A percentile compares a stretch with the other conserved stretches of the same genome.
phyloP scores from a whole-genome alignment of 2,329 filamentous ascomycete species.

The Cryphonectria japonica region DNA sequence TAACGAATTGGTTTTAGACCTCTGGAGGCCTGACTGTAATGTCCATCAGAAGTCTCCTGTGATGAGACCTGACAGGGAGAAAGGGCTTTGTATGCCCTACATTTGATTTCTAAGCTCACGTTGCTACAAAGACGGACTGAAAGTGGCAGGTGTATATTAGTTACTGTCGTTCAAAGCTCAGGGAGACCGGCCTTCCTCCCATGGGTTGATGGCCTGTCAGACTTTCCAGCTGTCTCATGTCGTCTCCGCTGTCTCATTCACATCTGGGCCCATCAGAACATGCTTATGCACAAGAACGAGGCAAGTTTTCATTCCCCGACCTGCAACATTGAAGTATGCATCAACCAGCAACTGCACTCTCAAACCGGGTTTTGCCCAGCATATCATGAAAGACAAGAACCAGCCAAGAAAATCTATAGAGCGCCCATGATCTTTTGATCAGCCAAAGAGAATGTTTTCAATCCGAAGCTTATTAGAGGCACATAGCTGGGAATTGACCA shows the following conservation, averaged over 20 bases:
- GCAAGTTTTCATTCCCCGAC: conserved; percentile 11
- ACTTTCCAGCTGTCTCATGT: conserved; percentile 16
- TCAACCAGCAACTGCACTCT: background rate
- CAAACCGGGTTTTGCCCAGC: background rate
- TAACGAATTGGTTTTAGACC: background rate
- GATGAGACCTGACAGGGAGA: background rate
- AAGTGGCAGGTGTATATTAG: conserved; percentile 27
- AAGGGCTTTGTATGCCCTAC: background rate
- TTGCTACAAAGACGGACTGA: background rate
- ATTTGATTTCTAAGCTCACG: background rate
- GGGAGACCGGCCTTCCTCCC: conserved; percentile 8
- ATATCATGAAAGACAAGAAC: conserved; percentile 6
- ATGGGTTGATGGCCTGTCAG: conserved; percentile 9
- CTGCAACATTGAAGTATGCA: conserved; percentile 2
- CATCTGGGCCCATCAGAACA: background rate
- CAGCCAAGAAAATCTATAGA: conserved; percentile 21
- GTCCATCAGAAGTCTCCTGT: background rate
- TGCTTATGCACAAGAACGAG: conserved; percentile 23
- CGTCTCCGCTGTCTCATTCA: background rate
- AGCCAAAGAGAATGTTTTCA: conserved; percentile 10
- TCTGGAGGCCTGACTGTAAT: background rate
- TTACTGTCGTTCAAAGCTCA: conserved; percentile 16
- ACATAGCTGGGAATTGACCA: background rate
- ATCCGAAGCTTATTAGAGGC: conserved; percentile 1
- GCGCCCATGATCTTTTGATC: conserved; percentile 4